Evolutionary conservation across 352 stramenopile species (phyloP), one percentile per base, ranked within the genome.

Genomic region (Globisporangium nunn): DNA sequence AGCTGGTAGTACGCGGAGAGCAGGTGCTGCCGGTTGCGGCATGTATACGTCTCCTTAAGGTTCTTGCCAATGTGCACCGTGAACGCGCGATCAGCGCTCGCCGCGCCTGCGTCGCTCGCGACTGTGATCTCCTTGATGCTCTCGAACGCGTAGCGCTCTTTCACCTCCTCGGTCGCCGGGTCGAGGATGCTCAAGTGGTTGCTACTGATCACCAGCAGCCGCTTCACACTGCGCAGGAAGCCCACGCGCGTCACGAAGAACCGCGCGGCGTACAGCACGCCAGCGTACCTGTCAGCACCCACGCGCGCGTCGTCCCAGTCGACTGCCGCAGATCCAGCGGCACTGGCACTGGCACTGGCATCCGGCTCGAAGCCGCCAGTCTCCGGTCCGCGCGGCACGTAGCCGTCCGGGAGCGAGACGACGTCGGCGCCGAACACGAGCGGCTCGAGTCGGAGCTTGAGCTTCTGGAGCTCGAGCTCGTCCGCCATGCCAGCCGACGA

Each of bases 81-180:
- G 62, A 95, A 93, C 39, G 75, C 70, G 17, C 81, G 66, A 54
- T 93, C 81, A 12, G 79, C 71, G 48, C 87, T 91, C 46, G 82
- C 76, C 39, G 64, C 23, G 23, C 23, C 23, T 23, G 23, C 80
- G 50, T 92, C 81, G 3, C 76, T 75, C 10, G 83, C 81, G 35
- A 91, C 72, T 29, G 79, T 93, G 54, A 93, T 91, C 66, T 93
- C 85, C 57, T 89, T 93, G 56, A 95, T 95, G 59, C 91, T 91
- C 56, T 91, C 81, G 56, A 91, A 95, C 40, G 81, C 74, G 50
- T 91, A 93, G 33, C 81, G 82, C 61, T 95, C 85, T 50, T 91
- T 93, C 30, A 92, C 81, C 59, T 93, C 81, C 31, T 93, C 85
- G 4, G 78, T 87, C 61, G 91, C 90, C 43, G 85, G 85, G 50